These are phyloP conservation scores for Erodium texanum DNA, from an alignment of 441 rosid genomes.

Conservation along the genomic window DNA sequence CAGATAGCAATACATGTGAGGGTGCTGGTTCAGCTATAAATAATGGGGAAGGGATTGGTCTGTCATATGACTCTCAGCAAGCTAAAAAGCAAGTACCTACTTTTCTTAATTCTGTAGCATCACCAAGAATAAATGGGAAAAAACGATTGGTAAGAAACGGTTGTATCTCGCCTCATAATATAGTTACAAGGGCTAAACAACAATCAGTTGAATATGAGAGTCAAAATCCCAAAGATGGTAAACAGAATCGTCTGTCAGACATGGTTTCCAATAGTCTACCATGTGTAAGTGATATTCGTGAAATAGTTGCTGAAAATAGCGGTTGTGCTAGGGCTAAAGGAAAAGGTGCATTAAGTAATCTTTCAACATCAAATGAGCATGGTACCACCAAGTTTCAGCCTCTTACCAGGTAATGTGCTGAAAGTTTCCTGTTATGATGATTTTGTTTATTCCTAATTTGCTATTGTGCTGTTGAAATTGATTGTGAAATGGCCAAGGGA, in stretches of 20 bases:
- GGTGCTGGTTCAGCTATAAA: constrained; percentile 10
- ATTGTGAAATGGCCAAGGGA: not conserved
- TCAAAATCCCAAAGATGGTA: constrained; percentile 18
- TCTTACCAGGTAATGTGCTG: constrained; percentile 38
- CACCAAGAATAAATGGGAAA: constrained; percentile 33
- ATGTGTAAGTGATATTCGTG: constrained; percentile 20
- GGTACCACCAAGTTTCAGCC: constrained; percentile 14
- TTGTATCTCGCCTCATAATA: constrained; percentile 67
- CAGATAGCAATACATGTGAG: constrained; percentile 6
- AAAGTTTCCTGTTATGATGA: not conserved
- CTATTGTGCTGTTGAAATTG: not conserved
- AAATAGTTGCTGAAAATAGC: constrained; percentile 40
- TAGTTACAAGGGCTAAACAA: constrained; percentile 40
- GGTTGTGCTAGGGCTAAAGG: constrained; percentile 36
- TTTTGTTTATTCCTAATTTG: constrained; percentile 1
- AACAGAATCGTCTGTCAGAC: constrained; percentile 21
- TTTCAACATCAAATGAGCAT: constrained; percentile 25
- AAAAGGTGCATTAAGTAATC: constrained; percentile 31
- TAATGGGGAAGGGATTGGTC: not conserved
- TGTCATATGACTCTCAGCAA: not conserved
- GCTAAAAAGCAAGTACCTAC: not conserved
- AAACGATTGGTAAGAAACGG: constrained; percentile 77
- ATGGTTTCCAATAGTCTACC: constrained; percentile 21
- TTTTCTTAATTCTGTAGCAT: constrained; percentile 18
- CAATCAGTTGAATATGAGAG: constrained; percentile 24